These are phyloP conservation scores for Coniosporium apollinis DNA, from an alignment of 495 filamentous ascomycete genomes.

Conservation along the genomic window DNA sequence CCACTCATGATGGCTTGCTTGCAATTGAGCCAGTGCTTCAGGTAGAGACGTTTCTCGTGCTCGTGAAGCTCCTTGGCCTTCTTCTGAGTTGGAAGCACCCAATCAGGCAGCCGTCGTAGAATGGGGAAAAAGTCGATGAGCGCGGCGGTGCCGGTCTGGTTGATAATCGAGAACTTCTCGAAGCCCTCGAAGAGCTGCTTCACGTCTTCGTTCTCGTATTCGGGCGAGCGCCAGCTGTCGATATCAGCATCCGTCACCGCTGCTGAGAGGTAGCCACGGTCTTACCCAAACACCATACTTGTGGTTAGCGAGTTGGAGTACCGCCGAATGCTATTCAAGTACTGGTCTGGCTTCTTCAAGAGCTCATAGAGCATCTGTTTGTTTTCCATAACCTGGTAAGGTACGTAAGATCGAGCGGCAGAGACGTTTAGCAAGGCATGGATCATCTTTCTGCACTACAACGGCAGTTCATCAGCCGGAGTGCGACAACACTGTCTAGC, in stretches of 20 bases:
- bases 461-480: no score
- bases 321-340: conserved; percentile 34
- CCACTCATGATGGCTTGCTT: conserved; percentile 20
- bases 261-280: neutral
- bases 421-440: conserved; percentile 30
- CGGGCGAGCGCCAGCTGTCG: conserved; percentile 20
- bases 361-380: conserved; percentile 32
- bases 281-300: conserved; percentile 36
- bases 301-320: conserved; percentile 39
- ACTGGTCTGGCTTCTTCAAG: conserved; percentile 19
- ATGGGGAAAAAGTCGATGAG: conserved; percentile 30
- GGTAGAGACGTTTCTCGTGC: conserved; percentile 21
- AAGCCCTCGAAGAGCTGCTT: conserved; percentile 38
- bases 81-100: conserved; percentile 19
- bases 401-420: conserved; percentile 24
- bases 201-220: conserved; percentile 33
- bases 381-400: conserved; percentile 36
- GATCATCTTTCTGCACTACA: conserved; percentile 23
- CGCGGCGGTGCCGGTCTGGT: conserved; percentile 25
- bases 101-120: conserved; percentile 26
- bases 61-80: conserved; percentile 16
- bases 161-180: conserved; percentile 26
- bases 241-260: neutral
- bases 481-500: no score
- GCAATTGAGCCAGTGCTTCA: conserved; percentile 24